phyloP scores from a whole-genome alignment of 78 protist genomes.

The Bigelowiella natans region DNA sequence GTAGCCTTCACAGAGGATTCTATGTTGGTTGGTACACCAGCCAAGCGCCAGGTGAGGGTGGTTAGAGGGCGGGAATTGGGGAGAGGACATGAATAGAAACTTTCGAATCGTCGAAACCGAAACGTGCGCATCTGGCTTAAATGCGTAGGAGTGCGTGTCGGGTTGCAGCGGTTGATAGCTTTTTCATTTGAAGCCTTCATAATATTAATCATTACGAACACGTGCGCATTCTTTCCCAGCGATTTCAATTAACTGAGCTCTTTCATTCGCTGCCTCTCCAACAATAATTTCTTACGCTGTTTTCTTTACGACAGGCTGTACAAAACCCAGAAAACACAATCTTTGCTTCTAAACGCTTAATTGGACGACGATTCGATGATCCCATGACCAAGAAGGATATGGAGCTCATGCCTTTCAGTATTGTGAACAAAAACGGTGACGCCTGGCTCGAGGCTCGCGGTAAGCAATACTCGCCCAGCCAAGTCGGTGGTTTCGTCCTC shows the following conservation, averaged over 20 bases:
- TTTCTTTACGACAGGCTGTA: constrained; percentile 39
- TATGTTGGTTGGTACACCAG: constrained; percentile 76
- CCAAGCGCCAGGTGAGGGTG: constrained; percentile 55
- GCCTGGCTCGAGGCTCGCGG: constrained; percentile 85
- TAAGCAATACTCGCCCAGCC: constrained; percentile 81
- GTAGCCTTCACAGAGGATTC: constrained; percentile 69
- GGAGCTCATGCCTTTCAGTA: constrained; percentile 52
- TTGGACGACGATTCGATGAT: constrained; percentile 63
- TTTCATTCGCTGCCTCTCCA: neutral
- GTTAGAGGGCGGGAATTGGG: neutral
- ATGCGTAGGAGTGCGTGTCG: no score
- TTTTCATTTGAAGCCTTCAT: no score
- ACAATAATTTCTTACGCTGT: neutral
- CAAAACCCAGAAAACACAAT: constrained; percentile 78
- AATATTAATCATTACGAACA: no score
- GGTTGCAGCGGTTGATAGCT: no score
- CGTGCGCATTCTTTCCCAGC: no score
- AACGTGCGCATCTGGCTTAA: no score
- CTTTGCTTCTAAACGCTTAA: constrained; percentile 84
- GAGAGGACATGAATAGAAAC: no score
- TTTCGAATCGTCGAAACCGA: no score
- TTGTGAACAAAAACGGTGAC: constrained; percentile 66
- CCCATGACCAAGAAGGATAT: constrained; percentile 50
- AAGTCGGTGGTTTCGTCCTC: constrained; percentile 90
- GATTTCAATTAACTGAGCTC: no score